Conservation (phyloP, 73 alveolate species). For the Tetrahymena elliotti region DNA sequence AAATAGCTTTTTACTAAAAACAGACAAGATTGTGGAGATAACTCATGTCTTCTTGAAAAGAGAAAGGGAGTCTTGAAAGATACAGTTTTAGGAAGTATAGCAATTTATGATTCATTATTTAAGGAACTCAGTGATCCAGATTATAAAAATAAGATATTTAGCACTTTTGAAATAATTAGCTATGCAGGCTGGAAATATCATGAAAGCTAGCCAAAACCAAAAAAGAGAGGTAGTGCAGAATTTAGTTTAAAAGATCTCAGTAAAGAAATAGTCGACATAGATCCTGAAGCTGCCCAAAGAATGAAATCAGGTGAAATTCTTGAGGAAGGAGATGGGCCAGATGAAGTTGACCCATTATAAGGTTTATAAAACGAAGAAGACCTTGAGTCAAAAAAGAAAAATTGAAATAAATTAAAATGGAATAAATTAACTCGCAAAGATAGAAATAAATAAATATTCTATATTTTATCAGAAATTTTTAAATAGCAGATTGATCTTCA, state of each 20-base stretch:
- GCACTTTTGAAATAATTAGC: constrained; percentile 42
- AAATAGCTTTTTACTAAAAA: constrained; percentile 18
- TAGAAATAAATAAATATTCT: neutral
- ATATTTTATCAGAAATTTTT: neutral
- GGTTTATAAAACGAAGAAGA: neutral
- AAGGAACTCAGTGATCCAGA: neutral
- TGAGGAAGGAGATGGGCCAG: neutral
- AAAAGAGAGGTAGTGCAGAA: constrained; percentile 27
- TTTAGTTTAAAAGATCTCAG: neutral
- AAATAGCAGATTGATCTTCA: neutral
- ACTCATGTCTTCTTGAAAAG: constrained; percentile 19
- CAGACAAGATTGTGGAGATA: constrained; percentile 41
- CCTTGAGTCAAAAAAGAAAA: neutral
- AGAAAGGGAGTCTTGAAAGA: constrained; percentile 28
- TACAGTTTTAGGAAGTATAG: constrained; percentile 35
- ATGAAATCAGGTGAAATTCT: neutral
- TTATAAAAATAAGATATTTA: constrained; percentile 5
- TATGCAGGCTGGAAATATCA: constrained; percentile 52
- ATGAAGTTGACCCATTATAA: neutral
- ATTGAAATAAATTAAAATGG: neutral
- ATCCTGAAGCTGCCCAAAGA: neutral
- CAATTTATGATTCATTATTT: constrained; percentile 39
- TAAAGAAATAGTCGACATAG: neutral
- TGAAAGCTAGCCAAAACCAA: constrained; percentile 28
- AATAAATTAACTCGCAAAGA: neutral